Conservation (phyloP, 805 yeast species). For the Candida fluviatilis region DNA sequence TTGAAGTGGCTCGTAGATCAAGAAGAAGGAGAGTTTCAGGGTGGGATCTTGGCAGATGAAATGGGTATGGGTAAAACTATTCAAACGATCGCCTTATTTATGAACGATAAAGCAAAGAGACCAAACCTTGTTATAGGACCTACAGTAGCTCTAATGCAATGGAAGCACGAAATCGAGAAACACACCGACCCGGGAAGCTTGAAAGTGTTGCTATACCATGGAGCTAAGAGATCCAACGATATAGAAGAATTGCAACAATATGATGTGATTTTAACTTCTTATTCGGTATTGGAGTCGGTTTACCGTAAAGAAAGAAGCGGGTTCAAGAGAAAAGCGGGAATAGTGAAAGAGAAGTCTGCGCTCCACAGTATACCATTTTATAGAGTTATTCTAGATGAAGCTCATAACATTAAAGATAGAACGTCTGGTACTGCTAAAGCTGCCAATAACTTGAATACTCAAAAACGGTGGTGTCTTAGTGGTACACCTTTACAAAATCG, state of each 20-base stretch:
- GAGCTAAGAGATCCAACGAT: constrained; percentile 67
- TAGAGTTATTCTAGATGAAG: constrained; percentile 90
- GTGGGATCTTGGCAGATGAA: constrained; percentile 96
- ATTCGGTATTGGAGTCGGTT: constrained; percentile 85
- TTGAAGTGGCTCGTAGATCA: constrained; percentile 83
- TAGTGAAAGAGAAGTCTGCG: constrained; percentile 70
- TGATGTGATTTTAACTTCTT: constrained; percentile 88
- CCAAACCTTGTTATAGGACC: constrained; percentile 95
- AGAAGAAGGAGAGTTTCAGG: constrained; percentile 72
- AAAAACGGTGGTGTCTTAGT: constrained; percentile 84
- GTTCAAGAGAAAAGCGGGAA: constrained; percentile 65
- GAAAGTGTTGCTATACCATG: constrained; percentile 75
- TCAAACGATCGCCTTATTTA: constrained; percentile 85
- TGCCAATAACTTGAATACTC: constrained; percentile 67
- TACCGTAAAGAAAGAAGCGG: constrained; percentile 82
- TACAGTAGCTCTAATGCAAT: constrained; percentile 97
- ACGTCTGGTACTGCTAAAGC: constrained; percentile 92
- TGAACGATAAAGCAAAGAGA: constrained; percentile 58
- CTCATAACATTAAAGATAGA: constrained; percentile 95
- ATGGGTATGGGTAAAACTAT: constrained; percentile 99
- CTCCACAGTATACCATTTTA: constrained; percentile 74
- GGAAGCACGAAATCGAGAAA: constrained; percentile 88
- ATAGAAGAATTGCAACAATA: constrained; percentile 52
- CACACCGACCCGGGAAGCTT: constrained; percentile 69
- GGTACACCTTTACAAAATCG: constrained; percentile 97